A percentile compares a stretch with the other conserved stretches of the same genome.
These are phyloP conservation scores for Colletotrichum sp. DNA, from an alignment of 2,329 filamentous ascomycete genomes.

Conservation along the genomic window DNA sequence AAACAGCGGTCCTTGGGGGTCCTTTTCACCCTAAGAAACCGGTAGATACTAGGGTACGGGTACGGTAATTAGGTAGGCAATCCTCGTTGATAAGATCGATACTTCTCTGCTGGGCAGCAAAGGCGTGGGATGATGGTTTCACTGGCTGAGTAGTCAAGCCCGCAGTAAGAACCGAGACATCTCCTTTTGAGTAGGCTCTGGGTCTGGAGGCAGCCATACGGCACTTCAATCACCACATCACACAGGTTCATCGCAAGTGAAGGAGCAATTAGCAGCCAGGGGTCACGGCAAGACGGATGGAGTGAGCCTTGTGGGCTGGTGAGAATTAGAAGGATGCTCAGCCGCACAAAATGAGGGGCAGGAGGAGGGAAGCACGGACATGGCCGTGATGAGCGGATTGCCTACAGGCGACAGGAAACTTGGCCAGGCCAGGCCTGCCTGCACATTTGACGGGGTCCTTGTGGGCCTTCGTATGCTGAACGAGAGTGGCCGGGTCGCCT, in stretches of 20 bases:
- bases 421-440: background rate
- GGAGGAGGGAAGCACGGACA: conserved; percentile 14
- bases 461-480: background rate
- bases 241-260: background rate
- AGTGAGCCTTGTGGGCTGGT: conserved; percentile 20
- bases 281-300: background rate
- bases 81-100: background rate
- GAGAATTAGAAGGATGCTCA: conserved; percentile 19
- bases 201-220: background rate
- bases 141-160: background rate
- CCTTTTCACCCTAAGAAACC: background rate
- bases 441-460: background rate
- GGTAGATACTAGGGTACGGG: background rate
- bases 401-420: background rate
- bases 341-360: conserved; percentile 20
- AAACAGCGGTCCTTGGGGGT: background rate
- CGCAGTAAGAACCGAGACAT: background rate
- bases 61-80: background rate
- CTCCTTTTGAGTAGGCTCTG: background rate
- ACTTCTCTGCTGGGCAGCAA: background rate
- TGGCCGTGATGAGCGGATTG: conserved; percentile 9
- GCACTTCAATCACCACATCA: background rate
- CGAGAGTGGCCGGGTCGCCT: background rate
- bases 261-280: background rate
- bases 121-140: background rate